These are phyloP conservation scores for Peronospora farinosa DNA, from an alignment of 352 stramenopile species.

Conservation along the genomic window DNA sequence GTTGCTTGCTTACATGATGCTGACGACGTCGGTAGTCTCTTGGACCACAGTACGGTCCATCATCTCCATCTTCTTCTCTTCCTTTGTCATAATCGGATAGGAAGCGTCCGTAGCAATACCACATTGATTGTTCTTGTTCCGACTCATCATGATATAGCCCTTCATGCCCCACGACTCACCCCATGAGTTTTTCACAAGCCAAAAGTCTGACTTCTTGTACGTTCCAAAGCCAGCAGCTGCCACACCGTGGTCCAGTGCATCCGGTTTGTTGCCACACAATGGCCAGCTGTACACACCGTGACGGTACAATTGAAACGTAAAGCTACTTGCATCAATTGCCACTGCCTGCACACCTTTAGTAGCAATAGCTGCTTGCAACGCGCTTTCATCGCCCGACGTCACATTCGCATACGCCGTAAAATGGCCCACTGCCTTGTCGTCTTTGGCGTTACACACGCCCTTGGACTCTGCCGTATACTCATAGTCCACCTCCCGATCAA, in stretches of 20 bases:
- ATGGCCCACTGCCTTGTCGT: constrained; percentile 58
- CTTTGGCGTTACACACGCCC: constrained; percentile 80
- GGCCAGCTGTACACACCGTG: constrained; percentile 60
- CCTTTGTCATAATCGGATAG: constrained; percentile 48
- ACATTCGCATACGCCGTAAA: constrained; percentile 81
- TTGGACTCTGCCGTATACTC: constrained; percentile 90
- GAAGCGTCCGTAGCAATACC: constrained; percentile 86
- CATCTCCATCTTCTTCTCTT: constrained; percentile 3
- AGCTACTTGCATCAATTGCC: constrained; percentile 77
- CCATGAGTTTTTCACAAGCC: constrained; percentile 94
- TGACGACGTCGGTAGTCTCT: constrained; percentile 24
- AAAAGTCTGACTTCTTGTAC: constrained; percentile 86
- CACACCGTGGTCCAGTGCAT: constrained; percentile 94
- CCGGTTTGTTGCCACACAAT: constrained; percentile 56
- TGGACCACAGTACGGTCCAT: constrained; percentile 4
- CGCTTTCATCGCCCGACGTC: constrained; percentile 55
- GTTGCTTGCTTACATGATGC: constrained; percentile 19
- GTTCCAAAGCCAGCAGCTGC: constrained; percentile 88
- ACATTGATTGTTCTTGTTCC: constrained; percentile 89
- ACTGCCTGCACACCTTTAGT: constrained; percentile 75
- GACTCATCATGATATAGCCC: constrained; percentile 84
- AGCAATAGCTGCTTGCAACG: constrained; percentile 78
- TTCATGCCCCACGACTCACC: constrained; percentile 81
- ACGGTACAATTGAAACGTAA: constrained; percentile 73
- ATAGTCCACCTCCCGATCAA: constrained; percentile 93